Percentiles rank a stretch among this genome's conserved stretches.
phyloP scores from a whole-genome alignment of 2,329 filamentous ascomycete genomes.

The Cladophialophora carrionii region DNA sequence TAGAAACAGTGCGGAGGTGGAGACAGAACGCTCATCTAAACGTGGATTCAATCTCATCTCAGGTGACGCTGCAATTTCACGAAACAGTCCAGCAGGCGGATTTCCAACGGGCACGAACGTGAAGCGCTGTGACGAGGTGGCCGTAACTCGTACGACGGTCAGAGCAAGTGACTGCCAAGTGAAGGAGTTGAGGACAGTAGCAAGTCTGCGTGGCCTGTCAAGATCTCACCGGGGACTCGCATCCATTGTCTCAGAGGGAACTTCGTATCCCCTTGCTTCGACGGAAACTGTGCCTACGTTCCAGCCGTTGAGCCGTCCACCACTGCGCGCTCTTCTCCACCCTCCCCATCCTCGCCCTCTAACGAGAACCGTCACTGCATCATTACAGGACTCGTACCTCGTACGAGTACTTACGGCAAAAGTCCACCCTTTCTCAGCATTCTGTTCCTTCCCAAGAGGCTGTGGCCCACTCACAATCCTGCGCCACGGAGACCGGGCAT shows the following conservation, averaged over 20 bases:
- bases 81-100: background rate
- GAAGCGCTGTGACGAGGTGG: background rate
- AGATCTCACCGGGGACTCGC: background rate
- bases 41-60: background rate
- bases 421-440: background rate
- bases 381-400: background rate
- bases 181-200: background rate
- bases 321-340: background rate
- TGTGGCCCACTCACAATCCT: constrained; percentile 12
- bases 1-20: constrained; percentile 10
- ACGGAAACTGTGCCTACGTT: background rate
- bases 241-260: background rate
- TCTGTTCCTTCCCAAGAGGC: constrained; percentile 3
- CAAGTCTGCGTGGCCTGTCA: background rate
- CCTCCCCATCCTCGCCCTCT: background rate
- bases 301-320: background rate
- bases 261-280: background rate
- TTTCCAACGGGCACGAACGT: background rate
- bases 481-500: constrained; percentile 4
- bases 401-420: background rate
- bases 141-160: background rate
- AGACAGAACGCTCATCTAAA: constrained; percentile 1
- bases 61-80: constrained; percentile 1
- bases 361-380: background rate
- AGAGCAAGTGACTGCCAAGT: background rate